phyloP scores from a whole-genome alignment of 768 basidiomycete species.

The Chalciporus piperatus region DNA sequence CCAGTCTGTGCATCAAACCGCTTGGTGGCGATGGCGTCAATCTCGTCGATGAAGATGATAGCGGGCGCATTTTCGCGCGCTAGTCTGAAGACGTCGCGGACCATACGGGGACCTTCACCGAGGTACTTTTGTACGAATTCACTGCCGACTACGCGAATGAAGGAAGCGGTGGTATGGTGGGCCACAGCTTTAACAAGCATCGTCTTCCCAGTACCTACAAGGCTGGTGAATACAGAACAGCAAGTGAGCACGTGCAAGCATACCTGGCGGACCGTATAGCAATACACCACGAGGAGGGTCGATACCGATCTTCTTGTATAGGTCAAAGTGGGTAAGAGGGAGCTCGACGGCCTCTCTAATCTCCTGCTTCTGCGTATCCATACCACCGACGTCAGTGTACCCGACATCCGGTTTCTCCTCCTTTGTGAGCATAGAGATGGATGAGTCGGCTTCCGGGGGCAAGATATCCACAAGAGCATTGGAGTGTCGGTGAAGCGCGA shows the following conservation, averaged over 20 bases:
- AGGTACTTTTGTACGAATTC: conserved; percentile 99
- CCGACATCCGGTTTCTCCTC: conserved; percentile 95
- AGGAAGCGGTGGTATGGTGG: conserved; percentile 93
- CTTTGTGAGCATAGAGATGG: conserved; percentile 90
- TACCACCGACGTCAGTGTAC: conserved; percentile 94
- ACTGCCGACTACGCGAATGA: conserved; percentile 96
- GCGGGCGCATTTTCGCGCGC: conserved; percentile 96
- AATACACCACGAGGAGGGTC: conserved; percentile 97
- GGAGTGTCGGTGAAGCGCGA: conserved; percentile 98
- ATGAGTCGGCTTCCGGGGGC: conserved; percentile 97
- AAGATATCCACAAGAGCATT: conserved; percentile 98
- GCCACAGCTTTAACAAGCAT: conserved; percentile 99
- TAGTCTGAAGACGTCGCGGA: conserved; percentile 96
- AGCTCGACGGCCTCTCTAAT: conserved; percentile 98
- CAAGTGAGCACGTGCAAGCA: conserved; percentile 11
- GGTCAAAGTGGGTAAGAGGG: conserved; percentile 92
- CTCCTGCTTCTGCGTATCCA: conserved; percentile 98
- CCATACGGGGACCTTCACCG: conserved; percentile 99
- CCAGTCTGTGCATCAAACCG: conserved; percentile 99
- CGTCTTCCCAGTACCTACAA: conserved; percentile 94
- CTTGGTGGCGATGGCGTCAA: conserved; percentile 98
- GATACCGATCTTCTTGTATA: conserved; percentile 99
- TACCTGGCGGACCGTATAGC: conserved; percentile 95
- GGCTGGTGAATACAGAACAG: conserved; percentile 2
- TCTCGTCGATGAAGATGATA: conserved; percentile 99